Base-by-base conservation (phyloP, 495 filamentous ascomycete genomes). In the Penicillium robsamsonii region DNA sequence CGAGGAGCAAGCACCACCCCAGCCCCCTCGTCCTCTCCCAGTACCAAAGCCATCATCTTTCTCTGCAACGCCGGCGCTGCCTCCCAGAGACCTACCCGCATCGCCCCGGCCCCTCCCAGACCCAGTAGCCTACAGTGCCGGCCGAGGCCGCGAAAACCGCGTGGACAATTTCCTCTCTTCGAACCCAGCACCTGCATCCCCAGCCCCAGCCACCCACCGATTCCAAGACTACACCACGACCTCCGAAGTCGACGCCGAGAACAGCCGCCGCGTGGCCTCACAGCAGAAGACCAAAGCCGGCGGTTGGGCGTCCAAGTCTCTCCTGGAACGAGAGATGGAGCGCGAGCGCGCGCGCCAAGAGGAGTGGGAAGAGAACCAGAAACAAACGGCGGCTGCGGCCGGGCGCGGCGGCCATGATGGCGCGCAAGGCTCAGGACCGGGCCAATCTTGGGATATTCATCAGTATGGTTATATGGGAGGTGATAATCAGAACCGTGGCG, bases 261-360 rank as follows among this genome's bases (percentile, higher is more conserved):
- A 90, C 69, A 79, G 80, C 33, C 82, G 87, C 44, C 84, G 88
- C 20, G 59, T 74, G 2, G 79, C 81, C 5, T 77, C 85, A 0
- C 87, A 90, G 60, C 68, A 77, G 47, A 85, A 88, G 71, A 90
- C 87, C 44, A 85, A 85, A 58, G 85, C 88, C 4, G 86, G 82
- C 46, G 87, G 87, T 0, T 90, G 87, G 86, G 87, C 88, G 1
- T 80, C 81, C 51, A 92, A 91, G 71, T 90, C 88, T 4, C 80
- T 98, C 6, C 79, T 97, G 1, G 92, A 96, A 72, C 85, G 92
- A 20, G 94, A 98, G 69, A 96, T 97, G 90, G 94, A 98, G 70
- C 82, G 89, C 59, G 94, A 98, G 73, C 82, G 95, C 11, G 89
- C 96, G 69, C 81, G 93, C 38, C 94, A 98, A 74, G 79, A 83